Evolutionary conservation across 148 eudicot species (phyloP).

Genomic region (Camellia sinensis): DNA sequence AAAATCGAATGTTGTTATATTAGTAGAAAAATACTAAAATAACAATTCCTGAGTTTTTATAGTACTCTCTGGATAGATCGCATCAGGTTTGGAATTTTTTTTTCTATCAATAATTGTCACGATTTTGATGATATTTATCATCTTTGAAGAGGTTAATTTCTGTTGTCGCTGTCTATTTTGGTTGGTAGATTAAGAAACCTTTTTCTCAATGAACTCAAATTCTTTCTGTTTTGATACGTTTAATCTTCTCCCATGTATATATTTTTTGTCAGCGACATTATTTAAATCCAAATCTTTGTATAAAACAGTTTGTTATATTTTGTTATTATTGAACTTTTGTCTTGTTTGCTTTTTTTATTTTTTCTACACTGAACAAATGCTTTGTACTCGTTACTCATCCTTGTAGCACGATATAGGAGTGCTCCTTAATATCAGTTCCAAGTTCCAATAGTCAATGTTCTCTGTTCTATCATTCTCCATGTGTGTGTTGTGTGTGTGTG

Average conservation of each 20-base stretch:
- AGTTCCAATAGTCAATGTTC: background rate
- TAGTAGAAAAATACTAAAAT: too few species aligned
- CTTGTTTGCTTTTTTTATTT: background rate
- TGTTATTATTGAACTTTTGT: background rate
- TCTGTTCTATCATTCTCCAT: background rate
- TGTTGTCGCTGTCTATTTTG: too few species aligned
- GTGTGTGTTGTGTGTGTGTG: too few species aligned
- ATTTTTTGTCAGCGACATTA: background rate
- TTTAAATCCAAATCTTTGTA: background rate
- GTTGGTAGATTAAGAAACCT: too few species aligned
- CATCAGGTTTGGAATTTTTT: too few species aligned
- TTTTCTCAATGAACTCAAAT: too few species aligned
- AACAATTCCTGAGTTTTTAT: too few species aligned
- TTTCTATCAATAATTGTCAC: too few species aligned
- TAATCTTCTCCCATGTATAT: background rate
- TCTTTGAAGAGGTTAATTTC: too few species aligned
- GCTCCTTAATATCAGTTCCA: background rate
- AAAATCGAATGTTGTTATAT: too few species aligned
- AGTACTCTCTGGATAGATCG: too few species aligned
- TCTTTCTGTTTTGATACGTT: constrained; percentile 2
- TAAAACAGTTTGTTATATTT: background rate
- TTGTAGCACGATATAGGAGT: background rate
- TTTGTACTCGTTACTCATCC: background rate
- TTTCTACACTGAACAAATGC: background rate
- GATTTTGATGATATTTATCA: too few species aligned